These are phyloP conservation scores for Saturnispora serradocipensis DNA, from an alignment of 805 yeast genomes.

Conservation along the genomic window DNA sequence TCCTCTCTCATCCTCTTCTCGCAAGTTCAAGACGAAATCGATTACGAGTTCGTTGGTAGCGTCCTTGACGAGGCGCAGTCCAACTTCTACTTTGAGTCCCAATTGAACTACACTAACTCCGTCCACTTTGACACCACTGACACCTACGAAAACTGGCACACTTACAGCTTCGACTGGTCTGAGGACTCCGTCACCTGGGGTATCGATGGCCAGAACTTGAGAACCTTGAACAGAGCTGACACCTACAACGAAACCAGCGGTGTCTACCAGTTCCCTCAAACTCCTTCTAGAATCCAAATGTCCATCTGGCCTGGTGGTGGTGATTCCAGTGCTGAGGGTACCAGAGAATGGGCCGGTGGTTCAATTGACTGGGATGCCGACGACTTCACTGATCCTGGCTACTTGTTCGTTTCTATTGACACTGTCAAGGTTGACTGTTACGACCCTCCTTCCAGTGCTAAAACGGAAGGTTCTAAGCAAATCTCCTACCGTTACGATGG, in stretches of 20 bases:
- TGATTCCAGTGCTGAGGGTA: conserved; percentile 44
- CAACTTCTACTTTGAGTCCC: conserved; percentile 74
- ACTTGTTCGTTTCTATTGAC: conserved; percentile 60
- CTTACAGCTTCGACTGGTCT: conserved; percentile 73
- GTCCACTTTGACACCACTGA: conserved; percentile 33
- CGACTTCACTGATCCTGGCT: conserved; percentile 72
- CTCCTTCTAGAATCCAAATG: conserved; percentile 64
- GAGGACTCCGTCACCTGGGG: conserved; percentile 65
- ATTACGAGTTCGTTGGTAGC: conserved; percentile 78
- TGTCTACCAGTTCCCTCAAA: conserved; percentile 54
- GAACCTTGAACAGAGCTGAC: conserved; percentile 53
- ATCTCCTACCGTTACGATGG: conserved; percentile 45
- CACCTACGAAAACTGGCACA: conserved; percentile 64
- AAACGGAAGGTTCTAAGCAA: conserved; percentile 31
- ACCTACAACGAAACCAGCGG: conserved; percentile 58
- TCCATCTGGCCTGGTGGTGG: conserved; percentile 84
- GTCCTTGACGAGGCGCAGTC: conserved; percentile 60
- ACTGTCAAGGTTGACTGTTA: conserved; percentile 58
- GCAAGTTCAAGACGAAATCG: conserved; percentile 84
- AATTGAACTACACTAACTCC: conserved; percentile 56
- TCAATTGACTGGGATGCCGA: conserved; percentile 68
- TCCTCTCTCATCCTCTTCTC: conserved; percentile 76
- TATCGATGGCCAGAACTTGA: conserved; percentile 57
- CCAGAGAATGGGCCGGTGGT: conserved; percentile 86
- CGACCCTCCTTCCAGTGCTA: conserved; percentile 55